Percentiles rank a stretch among this genome's conserved stretches.
These are phyloP conservation scores for Dacryopinax primogenitus DNA, from an alignment of 768 basidiomycete genomes.

Conservation along the genomic window DNA sequence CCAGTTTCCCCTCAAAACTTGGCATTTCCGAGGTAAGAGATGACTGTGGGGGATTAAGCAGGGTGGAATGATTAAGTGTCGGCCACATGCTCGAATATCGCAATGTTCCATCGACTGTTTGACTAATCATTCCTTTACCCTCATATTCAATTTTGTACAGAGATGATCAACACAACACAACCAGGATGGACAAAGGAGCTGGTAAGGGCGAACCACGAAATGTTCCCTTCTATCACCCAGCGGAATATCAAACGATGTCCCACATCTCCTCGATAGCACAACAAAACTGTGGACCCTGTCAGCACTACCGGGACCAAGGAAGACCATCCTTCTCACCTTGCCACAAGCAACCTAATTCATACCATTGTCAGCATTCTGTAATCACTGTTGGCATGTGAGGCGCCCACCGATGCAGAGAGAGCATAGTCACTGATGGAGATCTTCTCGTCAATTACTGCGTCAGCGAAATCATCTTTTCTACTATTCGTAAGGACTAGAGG, in stretches of 20 bases:
- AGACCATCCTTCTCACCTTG: constrained; percentile 50
- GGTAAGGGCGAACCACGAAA: background rate
- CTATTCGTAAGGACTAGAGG: background rate
- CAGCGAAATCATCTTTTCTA: constrained; percentile 84
- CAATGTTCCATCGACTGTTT: no score
- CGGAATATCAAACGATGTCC: constrained; percentile 58
- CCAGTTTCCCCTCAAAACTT: no score
- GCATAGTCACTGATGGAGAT: constrained; percentile 92
- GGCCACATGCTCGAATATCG: no score
- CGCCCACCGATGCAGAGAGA: constrained; percentile 48
- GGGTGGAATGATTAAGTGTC: no score
- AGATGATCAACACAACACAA: background rate
- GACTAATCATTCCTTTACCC: background rate
- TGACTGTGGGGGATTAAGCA: no score
- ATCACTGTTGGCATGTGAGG: background rate
- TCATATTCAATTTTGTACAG: background rate
- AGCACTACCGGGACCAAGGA: background rate
- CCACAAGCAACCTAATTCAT: constrained; percentile 73
- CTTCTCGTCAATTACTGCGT: constrained; percentile 88
- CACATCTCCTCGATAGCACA: constrained; percentile 88
- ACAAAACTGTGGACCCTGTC: constrained; percentile 47
- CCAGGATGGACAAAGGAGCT: background rate
- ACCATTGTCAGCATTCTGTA: background rate
- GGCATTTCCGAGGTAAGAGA: no score
- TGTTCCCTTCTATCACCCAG: background rate